Evolutionary conservation across 2,329 filamentous ascomycete species (phyloP), one percentile per base, ranked within the genome.

Genomic region (Penicillium sp.): DNA sequence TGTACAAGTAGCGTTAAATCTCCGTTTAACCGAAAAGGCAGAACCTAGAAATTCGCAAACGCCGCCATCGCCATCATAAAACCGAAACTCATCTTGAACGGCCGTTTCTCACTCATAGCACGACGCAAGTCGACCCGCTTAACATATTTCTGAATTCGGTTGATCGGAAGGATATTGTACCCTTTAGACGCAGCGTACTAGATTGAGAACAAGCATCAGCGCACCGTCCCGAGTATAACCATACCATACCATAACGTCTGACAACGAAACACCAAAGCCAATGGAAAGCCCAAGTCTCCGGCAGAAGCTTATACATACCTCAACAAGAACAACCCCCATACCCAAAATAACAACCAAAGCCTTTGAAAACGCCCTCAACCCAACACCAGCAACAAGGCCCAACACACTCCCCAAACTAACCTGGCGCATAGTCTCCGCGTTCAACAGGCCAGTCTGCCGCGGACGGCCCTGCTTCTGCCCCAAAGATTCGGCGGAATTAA

Each of bases 1-100:
- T 60, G 13, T 60, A 61, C 60, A 61, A 32, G 38, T 16, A 48
- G 23, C 27, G 16, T 38, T 38, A 16, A 6, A 13, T 18, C 4
- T 21, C 29, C 10, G 16, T 46, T 49, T 50, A 37, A 18, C 6
- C 13, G 13, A 25, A n/a, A 13, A 23, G 3, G 5, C 8, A 34
- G 23, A 27, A 7, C 12, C 56, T 65, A 74, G 51, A 77, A 74
- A 59, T 74, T 70, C 54, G 71, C 75, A 71, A 79, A 78, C 1
- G 76, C 77, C 41, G 76, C 72, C 50, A 78, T 61, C 18, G 73
- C 72, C 72, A 79, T 75, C 49, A 75, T 75, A 2, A 66, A 61
- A 10, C 76, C 77, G 58, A 79, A 79, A 52, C 72, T 79, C 25
- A 75, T 64, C 67, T 79, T 79, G 60, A 79, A 77, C 1, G 75